These are phyloP conservation scores for Diospyros lotus DNA, from an alignment of 148 eudicot genomes.

Conservation along the genomic window DNA sequence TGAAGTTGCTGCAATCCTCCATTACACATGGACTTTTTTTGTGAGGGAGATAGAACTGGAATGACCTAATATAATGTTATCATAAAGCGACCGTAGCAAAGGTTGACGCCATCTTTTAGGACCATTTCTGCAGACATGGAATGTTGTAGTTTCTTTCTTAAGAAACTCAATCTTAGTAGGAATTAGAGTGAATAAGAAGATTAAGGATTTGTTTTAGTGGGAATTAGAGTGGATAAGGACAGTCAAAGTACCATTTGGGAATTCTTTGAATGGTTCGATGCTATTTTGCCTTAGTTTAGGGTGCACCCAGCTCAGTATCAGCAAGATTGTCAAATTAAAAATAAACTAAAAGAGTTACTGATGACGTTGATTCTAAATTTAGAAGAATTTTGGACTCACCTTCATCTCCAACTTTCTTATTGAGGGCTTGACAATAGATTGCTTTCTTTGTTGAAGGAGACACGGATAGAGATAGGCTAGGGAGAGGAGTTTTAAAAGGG, in stretches of 20 bases:
- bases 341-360: constrained; percentile 10
- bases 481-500: constrained; percentile 5
- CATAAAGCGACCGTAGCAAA: too few relatives aligned
- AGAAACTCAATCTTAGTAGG: background rate
- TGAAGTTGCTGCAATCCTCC: background rate
- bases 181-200: too few relatives aligned
- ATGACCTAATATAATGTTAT: too few relatives aligned
- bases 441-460: constrained; percentile 12
- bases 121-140: too few relatives aligned
- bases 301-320: constrained; percentile 78
- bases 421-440: constrained; percentile 5
- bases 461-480: constrained; percentile 1
- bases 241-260: constrained; percentile 39
- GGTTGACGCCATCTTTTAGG: too few relatives aligned
- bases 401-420: constrained; percentile 26
- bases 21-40: background rate
- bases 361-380: background rate
- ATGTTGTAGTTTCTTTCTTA: too few relatives aligned
- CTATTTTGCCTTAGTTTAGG: constrained; percentile 36
- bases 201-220: too few relatives aligned
- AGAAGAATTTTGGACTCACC: constrained; percentile 23
- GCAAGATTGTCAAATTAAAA: constrained; percentile 30
- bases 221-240: background rate
- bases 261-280: constrained; percentile 32
- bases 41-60: too few relatives aligned